A percentile compares a stretch with the other conserved stretches of the same genome.
phyloP scores from a whole-genome alignment of 371 early-diverging fungal genomes.

The Mucor circinelloides region DNA sequence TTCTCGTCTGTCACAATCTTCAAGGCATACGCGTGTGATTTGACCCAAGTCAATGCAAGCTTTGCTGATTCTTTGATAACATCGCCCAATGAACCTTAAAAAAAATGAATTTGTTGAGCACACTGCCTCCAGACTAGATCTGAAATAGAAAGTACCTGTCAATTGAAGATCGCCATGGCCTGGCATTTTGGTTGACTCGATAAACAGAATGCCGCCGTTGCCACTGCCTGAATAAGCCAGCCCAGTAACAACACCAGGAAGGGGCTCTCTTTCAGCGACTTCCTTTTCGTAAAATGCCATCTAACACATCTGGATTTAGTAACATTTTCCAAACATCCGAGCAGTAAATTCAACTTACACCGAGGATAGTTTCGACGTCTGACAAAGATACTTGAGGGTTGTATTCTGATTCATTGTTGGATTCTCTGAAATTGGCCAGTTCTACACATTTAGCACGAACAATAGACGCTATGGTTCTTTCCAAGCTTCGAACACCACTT shows the following conservation, averaged over 20 bases:
- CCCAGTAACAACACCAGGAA: slow-evolving; percentile 84
- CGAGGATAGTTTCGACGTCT: slow-evolving; percentile 66
- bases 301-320: slow-evolving; percentile 10
- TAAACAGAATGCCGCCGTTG: slow-evolving; percentile 77
- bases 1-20: slow-evolving; percentile 47
- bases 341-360: slow-evolving; percentile 37
- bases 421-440: slow-evolving; percentile 46
- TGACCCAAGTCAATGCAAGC: slow-evolving; percentile 82
- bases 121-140: no score
- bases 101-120: neutral
- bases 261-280: slow-evolving; percentile 63
- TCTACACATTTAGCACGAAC: slow-evolving; percentile 80
- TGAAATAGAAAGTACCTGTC: slow-evolving; percentile 2
- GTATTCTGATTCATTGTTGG: slow-evolving; percentile 23
- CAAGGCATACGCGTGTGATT: slow-evolving; percentile 67
- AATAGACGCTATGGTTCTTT: slow-evolving; percentile 73
- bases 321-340: neutral
- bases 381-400: slow-evolving; percentile 7
- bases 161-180: slow-evolving; percentile 68
- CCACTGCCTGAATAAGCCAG: slow-evolving; percentile 83
- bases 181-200: slow-evolving; percentile 79
- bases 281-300: slow-evolving; percentile 58
- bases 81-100: slow-evolving; percentile 77
- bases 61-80: slow-evolving; percentile 90
- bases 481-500: slow-evolving; percentile 80